Percentiles rank a stretch among this genome's conserved stretches.
Conservation (phyloP, 352 stramenopile species). For the Phytophthora tentaculata region DNA sequence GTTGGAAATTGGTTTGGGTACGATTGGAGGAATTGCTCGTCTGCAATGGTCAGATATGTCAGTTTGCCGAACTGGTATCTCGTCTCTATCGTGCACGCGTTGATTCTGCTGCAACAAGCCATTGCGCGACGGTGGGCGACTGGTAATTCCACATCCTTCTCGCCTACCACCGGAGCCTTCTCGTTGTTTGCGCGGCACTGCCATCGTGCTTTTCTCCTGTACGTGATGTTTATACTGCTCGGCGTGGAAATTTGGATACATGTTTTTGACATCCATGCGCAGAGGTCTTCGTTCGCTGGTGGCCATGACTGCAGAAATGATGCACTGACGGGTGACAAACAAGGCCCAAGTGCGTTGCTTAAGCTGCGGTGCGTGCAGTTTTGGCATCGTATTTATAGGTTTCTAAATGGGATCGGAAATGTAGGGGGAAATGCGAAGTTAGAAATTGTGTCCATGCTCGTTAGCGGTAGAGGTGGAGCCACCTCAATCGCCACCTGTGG, state of each 20-base stretch:
- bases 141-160: slow-evolving; percentile 3
- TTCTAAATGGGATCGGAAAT: too few relatives aligned
- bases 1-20: slow-evolving; percentile 24
- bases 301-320: slow-evolving; percentile 9
- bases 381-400: not conserved
- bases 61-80: not conserved
- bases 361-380: too few relatives aligned
- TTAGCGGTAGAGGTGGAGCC: too few relatives aligned
- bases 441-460: too few relatives aligned
- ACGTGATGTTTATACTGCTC: slow-evolving; percentile 55
- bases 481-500: too few relatives aligned
- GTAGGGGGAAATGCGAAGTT: too few relatives aligned
- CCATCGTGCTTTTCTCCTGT: slow-evolving; percentile 30
- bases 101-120: slow-evolving; percentile 11
- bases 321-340: not conserved
- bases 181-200: slow-evolving; percentile 21
- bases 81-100: not conserved
- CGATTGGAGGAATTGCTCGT: slow-evolving; percentile 6
- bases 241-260: slow-evolving; percentile 70
- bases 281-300: slow-evolving; percentile 8
- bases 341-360: not conserved
- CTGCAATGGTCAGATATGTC: not conserved
- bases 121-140: slow-evolving; percentile 14
- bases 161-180: slow-evolving; percentile 19
- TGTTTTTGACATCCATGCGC: slow-evolving; percentile 32